phyloP scores from a whole-genome alignment of 1,284 basidiomycete genomes.

The Vanrija humicola region DNA sequence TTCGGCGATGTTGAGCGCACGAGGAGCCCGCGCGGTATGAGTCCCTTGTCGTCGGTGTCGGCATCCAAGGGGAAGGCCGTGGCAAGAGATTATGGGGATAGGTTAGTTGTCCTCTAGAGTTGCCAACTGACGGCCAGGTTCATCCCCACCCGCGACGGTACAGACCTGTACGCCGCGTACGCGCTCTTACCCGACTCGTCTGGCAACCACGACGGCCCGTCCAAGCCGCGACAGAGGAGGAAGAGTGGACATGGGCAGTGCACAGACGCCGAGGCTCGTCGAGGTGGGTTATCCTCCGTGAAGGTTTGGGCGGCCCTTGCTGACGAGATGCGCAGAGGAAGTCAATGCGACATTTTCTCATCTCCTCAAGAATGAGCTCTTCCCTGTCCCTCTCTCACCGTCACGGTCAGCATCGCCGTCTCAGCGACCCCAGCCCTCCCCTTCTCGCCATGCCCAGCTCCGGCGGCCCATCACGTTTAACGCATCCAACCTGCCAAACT shows the following conservation, averaged over 20 bases:
- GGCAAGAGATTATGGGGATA: slow-evolving; percentile 47
- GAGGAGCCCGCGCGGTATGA: slow-evolving; percentile 20
- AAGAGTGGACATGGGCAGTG: slow-evolving; percentile 36
- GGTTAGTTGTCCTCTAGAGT: slow-evolving; percentile 30
- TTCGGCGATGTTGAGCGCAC: slow-evolving; percentile 28
- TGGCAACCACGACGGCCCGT: slow-evolving; percentile 18
- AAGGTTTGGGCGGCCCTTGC: neutral
- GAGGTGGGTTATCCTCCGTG: slow-evolving; percentile 35
- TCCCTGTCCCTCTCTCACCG: slow-evolving; percentile 38
- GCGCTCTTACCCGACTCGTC: slow-evolving; percentile 50
- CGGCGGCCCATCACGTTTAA: slow-evolving; percentile 35
- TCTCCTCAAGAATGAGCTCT: slow-evolving; percentile 54
- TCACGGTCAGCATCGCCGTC: slow-evolving; percentile 24
- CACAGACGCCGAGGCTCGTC: slow-evolving; percentile 48
- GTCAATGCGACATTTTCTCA: slow-evolving; percentile 55
- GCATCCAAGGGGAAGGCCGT: slow-evolving; percentile 29
- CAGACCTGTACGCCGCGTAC: slow-evolving; percentile 53
- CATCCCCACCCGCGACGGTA: slow-evolving; percentile 54
- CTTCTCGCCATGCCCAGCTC: slow-evolving; percentile 24
- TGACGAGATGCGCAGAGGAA: slow-evolving; percentile 46
- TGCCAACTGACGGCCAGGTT: slow-evolving; percentile 43
- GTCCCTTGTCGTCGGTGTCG: slow-evolving; percentile 12
- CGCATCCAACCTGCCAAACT: slow-evolving; percentile 30
- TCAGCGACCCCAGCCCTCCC: slow-evolving; percentile 18
- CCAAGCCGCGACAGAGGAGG: slow-evolving; percentile 36